Base-by-base conservation (phyloP, 768 basidiomycete species). In the Mycena filopes region DNA sequence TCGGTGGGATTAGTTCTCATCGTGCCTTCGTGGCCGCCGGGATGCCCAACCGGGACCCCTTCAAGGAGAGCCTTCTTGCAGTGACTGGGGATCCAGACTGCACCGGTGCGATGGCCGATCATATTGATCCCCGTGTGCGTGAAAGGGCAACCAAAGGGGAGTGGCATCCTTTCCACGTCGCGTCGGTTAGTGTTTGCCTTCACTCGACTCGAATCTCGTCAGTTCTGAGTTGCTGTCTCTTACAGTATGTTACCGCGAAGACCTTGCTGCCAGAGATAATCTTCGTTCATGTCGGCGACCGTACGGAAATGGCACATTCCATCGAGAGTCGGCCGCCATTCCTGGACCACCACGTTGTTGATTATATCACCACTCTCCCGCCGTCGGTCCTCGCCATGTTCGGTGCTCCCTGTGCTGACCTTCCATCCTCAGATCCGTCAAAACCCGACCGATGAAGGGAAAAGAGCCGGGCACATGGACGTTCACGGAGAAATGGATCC, bases 301-400 rank as follows among this genome's bases (percentile, higher is more conserved):
- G 36, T 11, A 56, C 11, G 16, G 66, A 67, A 8, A 67, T 67
- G 66, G 61, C 62, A 2, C 36, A 55, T 4, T 67, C 66, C 1
- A 26, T 67, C 13, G 66, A 64, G 18, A 28, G 66, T 25, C 60
- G 66, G 10, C 62, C 62, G 3, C 28, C 66, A 1, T 67, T 67
- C 43, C 31, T 67, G 41, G 66, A 67, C 43, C 66, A 67, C 26
- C 36, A 53, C 20, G 13, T 67, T 16, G 66, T 67, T 20, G 55
- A 67, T 45, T 67, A 67, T 36, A 41, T 57, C 38, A 67, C 59
- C 49, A 67, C 29, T 13, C 55, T 67, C 25, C 62, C 66, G 4
- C 55, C 66, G 66, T 67, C 28, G 45, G 49, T 41, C 42, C 40
- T n/a, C n/a, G 3, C 33, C 2, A 9, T 47, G 7, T 15, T 16